Percentiles rank a stretch among this genome's conserved stretches.
Evolutionary conservation across 805 yeast species (phyloP).

Genomic region (Wickerhamiella domercqiae): DNA sequence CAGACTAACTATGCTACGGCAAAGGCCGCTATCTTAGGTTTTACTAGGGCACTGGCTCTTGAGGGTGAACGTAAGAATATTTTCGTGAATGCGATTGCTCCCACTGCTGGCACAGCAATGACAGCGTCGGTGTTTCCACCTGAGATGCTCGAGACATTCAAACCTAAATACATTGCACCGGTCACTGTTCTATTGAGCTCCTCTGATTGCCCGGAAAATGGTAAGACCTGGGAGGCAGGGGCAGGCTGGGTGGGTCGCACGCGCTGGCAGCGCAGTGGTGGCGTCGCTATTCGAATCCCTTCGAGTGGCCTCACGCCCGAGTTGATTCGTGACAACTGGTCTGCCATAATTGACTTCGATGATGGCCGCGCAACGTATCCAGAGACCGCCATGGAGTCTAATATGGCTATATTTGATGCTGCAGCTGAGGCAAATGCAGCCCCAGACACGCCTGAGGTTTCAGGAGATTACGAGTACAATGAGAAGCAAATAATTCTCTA

Average conservation of each 20-base stretch:
- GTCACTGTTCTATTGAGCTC: conserved; percentile 65
- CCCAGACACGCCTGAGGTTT: conserved; percentile 33
- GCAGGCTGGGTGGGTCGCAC: conserved; percentile 95
- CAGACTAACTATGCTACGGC: conserved; percentile 95
- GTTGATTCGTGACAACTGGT: conserved; percentile 52
- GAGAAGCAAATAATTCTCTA: conserved; percentile 65
- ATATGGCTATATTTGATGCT: conserved; percentile 52
- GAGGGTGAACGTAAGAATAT: conserved; percentile 77
- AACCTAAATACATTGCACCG: conserved; percentile 85
- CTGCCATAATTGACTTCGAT: conserved; percentile 47
- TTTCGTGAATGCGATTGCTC: conserved; percentile 73
- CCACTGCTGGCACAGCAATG: conserved; percentile 98
- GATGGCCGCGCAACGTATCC: conserved; percentile 40
- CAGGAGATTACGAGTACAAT: conserved; percentile 40
- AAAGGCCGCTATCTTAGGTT: conserved; percentile 73
- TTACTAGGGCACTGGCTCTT: conserved; percentile 71
- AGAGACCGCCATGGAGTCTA: conserved; percentile 55
- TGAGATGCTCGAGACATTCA: conserved; percentile 66
- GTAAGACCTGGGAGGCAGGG: conserved; percentile 81
- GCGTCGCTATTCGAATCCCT: conserved; percentile 38
- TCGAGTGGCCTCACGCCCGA: conserved; percentile 40
- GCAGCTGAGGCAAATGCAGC: conserved; percentile 26
- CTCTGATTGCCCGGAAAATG: conserved; percentile 56
- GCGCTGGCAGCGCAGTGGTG: conserved; percentile 87
- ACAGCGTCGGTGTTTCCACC: conserved; percentile 73